Percentiles rank a stretch among this genome's conserved stretches.
These are phyloP conservation scores for Termitomyces sp. DNA, from an alignment of 768 basidiomycete species.

Conservation along the genomic window DNA sequence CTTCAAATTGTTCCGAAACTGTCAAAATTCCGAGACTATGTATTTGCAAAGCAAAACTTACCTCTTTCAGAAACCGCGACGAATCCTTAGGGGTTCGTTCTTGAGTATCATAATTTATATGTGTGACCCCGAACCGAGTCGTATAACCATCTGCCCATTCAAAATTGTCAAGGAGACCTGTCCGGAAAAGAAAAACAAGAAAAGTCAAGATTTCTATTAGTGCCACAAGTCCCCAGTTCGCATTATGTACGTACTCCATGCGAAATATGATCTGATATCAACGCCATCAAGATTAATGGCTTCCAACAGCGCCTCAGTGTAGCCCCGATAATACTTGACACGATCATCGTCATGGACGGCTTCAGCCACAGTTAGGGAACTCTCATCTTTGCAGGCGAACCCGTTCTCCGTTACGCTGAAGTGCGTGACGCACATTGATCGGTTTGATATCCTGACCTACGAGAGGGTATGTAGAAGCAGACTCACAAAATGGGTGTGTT, in stretches of 20 bases:
- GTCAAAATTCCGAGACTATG: not conserved
- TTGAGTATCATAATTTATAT: conserved; percentile 63
- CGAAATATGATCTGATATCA: conserved; percentile 54
- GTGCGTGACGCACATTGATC: not conserved
- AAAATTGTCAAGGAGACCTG: conserved; percentile 63
- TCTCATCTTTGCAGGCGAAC: conserved; percentile 59
- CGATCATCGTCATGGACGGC: conserved; percentile 54
- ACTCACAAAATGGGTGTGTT: conserved; percentile 49
- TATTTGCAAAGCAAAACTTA: conserved; percentile 4
- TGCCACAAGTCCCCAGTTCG: not conserved
- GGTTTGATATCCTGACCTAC: not conserved
- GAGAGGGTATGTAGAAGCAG: not conserved
- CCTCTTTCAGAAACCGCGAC: conserved; percentile 40
- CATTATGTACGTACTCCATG: conserved; percentile 47
- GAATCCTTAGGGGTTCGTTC: conserved; percentile 60
- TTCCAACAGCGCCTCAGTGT: conserved; percentile 43
- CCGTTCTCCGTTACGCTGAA: conserved; percentile 67
- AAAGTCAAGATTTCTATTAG: not conserved
- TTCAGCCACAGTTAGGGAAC: conserved; percentile 34
- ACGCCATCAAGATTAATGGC: conserved; percentile 55
- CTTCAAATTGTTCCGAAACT: not conserved
- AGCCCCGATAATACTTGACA: conserved; percentile 56
- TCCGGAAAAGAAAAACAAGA: not conserved
- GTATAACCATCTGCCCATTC: conserved; percentile 69
- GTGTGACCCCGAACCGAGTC: conserved; percentile 64